phyloP scores from a whole-genome alignment of 2,329 filamentous ascomycete genomes.

The Mollisiaceae sp. region DNA sequence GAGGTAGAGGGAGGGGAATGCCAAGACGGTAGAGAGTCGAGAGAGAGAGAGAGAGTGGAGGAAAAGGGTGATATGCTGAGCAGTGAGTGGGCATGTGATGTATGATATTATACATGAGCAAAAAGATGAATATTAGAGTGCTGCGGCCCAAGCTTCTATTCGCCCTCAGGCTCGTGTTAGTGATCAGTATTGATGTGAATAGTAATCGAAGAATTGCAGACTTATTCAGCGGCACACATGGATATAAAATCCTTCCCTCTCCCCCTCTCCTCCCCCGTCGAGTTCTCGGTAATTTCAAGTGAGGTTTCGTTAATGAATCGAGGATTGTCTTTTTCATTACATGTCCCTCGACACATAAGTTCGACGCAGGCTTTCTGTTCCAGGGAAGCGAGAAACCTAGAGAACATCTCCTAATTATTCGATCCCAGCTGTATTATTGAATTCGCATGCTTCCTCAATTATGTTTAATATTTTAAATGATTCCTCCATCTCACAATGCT shows the following conservation, averaged over 20 bases:
- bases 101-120: constrained; percentile 25
- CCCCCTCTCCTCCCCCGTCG: neutral
- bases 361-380: no score
- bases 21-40: constrained; percentile 60
- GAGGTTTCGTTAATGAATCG: neutral
- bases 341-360: no score
- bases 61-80: neutral
- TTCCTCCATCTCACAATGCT: no score
- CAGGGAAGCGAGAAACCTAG: no score
- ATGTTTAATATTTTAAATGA: no score
- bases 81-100: constrained; percentile 9
- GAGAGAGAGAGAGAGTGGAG: constrained; percentile 10
- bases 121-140: constrained; percentile 6
- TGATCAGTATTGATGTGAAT: neutral
- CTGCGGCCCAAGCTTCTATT: neutral
- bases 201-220: neutral
- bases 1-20: constrained; percentile 87
- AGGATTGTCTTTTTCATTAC: neutral
- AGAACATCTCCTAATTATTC: no score
- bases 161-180: neutral
- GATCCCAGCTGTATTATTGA: no score
- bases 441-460: no score
- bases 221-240: neutral
- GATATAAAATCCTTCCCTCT: neutral
- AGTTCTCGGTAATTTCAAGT: neutral